Conservation (phyloP, 1,284 basidiomycete genomes). For the Moesziomyces sp. region DNA sequence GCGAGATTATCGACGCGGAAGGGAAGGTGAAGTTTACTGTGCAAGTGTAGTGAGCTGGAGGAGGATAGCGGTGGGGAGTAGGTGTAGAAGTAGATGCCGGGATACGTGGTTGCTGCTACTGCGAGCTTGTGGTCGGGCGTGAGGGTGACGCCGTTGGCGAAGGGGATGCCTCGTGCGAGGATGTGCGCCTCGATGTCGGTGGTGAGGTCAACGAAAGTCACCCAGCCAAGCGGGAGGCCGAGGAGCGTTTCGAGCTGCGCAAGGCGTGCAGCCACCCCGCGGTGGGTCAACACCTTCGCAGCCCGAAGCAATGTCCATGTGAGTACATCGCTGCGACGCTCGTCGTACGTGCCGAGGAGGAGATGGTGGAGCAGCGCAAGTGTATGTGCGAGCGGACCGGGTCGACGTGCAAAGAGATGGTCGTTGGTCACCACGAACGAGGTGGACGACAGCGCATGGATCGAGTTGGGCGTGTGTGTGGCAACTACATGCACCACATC, state of each 20-base stretch:
- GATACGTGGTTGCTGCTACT: conserved; percentile 73
- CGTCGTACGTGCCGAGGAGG: background rate
- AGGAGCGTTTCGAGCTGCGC: conserved; percentile 73
- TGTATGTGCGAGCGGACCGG: conserved; percentile 13
- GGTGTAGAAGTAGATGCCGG: conserved; percentile 72
- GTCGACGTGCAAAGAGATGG: conserved; percentile 76
- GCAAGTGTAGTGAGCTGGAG: conserved; percentile 23
- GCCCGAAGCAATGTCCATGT: background rate
- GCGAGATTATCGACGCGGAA: conserved; percentile 75
- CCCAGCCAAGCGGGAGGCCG: conserved; percentile 74
- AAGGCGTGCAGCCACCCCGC: conserved; percentile 58
- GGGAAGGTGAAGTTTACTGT: conserved; percentile 71
- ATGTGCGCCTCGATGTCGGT: conserved; percentile 54
- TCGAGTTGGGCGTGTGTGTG: conserved; percentile 72
- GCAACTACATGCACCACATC: conserved; percentile 29
- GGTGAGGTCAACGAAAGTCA: conserved; percentile 63
- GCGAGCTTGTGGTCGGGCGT: conserved; percentile 73
- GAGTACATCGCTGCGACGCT: too few relatives aligned
- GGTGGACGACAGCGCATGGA: conserved; percentile 74
- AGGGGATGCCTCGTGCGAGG: conserved; percentile 72
- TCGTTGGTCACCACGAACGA: conserved; percentile 79
- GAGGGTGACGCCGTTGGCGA: conserved; percentile 76
- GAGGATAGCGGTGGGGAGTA: conserved; percentile 66
- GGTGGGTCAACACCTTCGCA: background rate
- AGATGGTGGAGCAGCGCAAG: conserved; percentile 4